Conservation (phyloP, 139 green algal genomes). For the Chlorella ohadii region DNA sequence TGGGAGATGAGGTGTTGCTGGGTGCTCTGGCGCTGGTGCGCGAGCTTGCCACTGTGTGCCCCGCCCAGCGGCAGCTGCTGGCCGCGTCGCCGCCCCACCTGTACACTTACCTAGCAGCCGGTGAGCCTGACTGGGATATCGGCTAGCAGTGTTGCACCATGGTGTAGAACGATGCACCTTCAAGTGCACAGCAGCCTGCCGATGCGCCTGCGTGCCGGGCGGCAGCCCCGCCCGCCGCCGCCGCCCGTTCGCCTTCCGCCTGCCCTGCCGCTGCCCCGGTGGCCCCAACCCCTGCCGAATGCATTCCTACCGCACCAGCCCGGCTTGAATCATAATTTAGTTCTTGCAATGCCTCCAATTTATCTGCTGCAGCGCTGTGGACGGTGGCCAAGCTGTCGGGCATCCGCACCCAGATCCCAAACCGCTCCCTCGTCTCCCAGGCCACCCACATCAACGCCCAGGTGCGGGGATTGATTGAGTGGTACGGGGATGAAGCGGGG, state of each 20-base stretch:
- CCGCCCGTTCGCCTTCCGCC: not conserved
- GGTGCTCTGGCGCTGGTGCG: slow-evolving; percentile 22
- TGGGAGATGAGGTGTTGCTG: slow-evolving; percentile 11
- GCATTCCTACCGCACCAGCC: not conserved
- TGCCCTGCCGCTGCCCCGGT: not conserved
- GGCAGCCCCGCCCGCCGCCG: too few relatives aligned
- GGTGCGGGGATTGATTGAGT: too few relatives aligned
- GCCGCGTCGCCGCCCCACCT: slow-evolving; percentile 7
- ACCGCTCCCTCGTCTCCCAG: slow-evolving; percentile 31
- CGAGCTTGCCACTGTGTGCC: not conserved
- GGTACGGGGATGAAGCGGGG: too few relatives aligned
- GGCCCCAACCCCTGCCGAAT: too few relatives aligned
- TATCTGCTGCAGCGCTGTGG: slow-evolving; percentile 21
- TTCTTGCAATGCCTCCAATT: not conserved
- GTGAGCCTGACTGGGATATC: not conserved
- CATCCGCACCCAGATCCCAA: slow-evolving; percentile 36
- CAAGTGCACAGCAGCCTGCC: not conserved
- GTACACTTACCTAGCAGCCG: slow-evolving; percentile 29
- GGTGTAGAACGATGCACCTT: too few relatives aligned
- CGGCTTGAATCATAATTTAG: not conserved
- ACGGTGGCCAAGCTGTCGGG: slow-evolving; percentile 22
- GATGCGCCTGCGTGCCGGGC: not conserved
- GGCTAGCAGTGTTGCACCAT: too few relatives aligned
- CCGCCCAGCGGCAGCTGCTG: not conserved
- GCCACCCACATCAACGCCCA: slow-evolving; percentile 20